Evolutionary conservation across 2,329 filamentous ascomycete species (phyloP).

Genomic region (Aspergillus niger): DNA sequence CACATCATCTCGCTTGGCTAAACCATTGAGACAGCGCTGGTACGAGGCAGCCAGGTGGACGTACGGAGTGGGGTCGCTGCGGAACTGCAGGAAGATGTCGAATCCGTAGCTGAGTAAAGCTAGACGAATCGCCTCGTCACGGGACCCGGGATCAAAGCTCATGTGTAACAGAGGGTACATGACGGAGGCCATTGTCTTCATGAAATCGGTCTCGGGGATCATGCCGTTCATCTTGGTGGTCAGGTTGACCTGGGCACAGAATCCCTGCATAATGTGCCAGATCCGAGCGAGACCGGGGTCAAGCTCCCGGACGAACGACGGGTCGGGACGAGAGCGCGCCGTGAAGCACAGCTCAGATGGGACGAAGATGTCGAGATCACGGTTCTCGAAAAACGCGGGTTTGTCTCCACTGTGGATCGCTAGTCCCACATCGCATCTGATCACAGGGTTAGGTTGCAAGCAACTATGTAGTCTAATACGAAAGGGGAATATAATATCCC

Average conservation of each 20-base stretch:
- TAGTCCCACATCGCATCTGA: slow-evolving; percentile 3
- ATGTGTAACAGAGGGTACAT: slow-evolving; percentile 46
- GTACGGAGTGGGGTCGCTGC: not conserved
- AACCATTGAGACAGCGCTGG: not conserved
- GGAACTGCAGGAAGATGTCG: slow-evolving; percentile 39
- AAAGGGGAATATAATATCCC: no score
- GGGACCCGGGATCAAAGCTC: slow-evolving; percentile 28
- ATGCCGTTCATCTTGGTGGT: slow-evolving; percentile 21
- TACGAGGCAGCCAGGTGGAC: not conserved
- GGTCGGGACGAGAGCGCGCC: not conserved
- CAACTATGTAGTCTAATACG: not conserved
- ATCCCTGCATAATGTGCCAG: not conserved
- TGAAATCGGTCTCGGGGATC: slow-evolving; percentile 24
- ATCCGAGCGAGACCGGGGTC: not conserved
- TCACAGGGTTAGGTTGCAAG: not conserved
- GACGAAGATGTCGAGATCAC: not conserved
- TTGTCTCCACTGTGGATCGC: not conserved
- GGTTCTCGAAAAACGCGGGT: not conserved
- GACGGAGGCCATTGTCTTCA: slow-evolving; percentile 41
- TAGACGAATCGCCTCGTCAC: slow-evolving; percentile 42
- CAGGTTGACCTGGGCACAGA: not conserved
- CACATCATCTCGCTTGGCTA: not conserved
- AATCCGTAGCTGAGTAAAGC: slow-evolving; percentile 43
- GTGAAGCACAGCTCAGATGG: not conserved
- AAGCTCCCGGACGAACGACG: not conserved